Conservation (phyloP, 768 basidiomycete species). For the Amanita molliuscula region DNA sequence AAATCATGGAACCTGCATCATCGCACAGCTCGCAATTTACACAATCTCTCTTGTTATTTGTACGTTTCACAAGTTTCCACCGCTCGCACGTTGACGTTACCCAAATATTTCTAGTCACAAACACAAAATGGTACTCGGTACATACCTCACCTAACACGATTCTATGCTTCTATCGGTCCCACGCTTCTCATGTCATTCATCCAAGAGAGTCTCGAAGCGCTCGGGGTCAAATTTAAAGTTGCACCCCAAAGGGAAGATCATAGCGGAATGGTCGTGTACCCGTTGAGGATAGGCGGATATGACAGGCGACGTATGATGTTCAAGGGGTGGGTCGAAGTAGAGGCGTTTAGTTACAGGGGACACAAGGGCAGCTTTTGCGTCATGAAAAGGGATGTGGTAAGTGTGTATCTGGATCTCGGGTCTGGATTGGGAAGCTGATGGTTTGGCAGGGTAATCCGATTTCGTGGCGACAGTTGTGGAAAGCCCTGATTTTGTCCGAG, state of each 20-base stretch:
- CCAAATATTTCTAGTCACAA: conserved; percentile 57
- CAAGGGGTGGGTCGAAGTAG: conserved; percentile 70
- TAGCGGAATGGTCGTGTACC: conserved; percentile 15
- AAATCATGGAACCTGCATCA: conserved; percentile 48
- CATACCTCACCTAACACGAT: conserved; percentile 68
- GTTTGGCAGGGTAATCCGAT: conserved; percentile 59
- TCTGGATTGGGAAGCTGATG: not conserved
- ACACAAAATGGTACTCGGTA: conserved; percentile 68
- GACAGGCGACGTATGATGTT: conserved; percentile 54
- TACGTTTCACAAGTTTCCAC: conserved; percentile 25
- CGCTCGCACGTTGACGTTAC: not conserved
- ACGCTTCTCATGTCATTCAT: conserved; percentile 41
- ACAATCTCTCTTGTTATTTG: conserved; percentile 72
- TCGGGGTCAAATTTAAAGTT: conserved; percentile 41
- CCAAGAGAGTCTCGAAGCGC: conserved; percentile 36
- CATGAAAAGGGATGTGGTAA: conserved; percentile 59
- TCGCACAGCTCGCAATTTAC: conserved; percentile 65
- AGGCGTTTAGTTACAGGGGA: conserved; percentile 42
- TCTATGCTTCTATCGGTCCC: conserved; percentile 58
- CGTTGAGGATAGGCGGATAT: conserved; percentile 55
- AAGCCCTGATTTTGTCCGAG: conserved; percentile 40
- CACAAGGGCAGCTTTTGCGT: conserved; percentile 53
- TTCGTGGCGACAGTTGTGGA: conserved; percentile 74
- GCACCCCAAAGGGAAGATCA: conserved; percentile 16
- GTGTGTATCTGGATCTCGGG: conserved; percentile 13